Percentiles rank a stretch among this genome's conserved stretches.
Conservation (phyloP, 2,329 filamentous ascomycete genomes). For the Sphaerulina musiva region DNA sequence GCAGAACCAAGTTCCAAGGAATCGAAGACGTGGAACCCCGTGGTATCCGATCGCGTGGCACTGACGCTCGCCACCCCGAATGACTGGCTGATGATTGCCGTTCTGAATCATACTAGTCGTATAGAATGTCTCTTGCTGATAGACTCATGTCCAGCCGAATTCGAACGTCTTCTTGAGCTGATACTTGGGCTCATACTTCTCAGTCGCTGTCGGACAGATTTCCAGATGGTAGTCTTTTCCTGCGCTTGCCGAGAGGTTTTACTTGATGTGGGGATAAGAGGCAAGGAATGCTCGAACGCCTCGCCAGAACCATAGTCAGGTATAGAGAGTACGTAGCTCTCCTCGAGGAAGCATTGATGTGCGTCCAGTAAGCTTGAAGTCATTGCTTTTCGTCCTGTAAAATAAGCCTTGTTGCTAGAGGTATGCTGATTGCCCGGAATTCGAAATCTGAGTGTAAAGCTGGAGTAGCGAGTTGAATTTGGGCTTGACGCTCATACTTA, state of each 20-base stretch:
- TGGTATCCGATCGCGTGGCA: too few relatives aligned
- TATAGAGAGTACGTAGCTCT: constrained; percentile 8
- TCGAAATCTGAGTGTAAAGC: neutral
- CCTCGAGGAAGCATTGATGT: constrained; percentile 15
- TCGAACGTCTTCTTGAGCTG: constrained; percentile 3
- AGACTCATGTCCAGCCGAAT: constrained; percentile 1
- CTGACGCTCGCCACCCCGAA: too few relatives aligned
- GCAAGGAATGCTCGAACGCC: constrained; percentile 5
- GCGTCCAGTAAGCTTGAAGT: constrained; percentile 10
- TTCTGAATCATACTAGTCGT: neutral
- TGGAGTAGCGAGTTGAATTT: neutral
- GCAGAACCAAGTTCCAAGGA: too few relatives aligned
- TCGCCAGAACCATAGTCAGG: constrained; percentile 4
- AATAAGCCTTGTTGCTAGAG: neutral
- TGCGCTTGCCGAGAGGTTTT: constrained; percentile 1
- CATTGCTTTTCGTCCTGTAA: constrained; percentile 1
- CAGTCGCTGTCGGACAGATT: constrained; percentile 10
- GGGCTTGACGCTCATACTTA: constrained; percentile 1
- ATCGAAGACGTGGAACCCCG: too few relatives aligned
- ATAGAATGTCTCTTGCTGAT: constrained; percentile 3
- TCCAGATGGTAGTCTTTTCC: constrained; percentile 10
- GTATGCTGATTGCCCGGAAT: neutral
- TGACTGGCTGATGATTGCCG: neutral
- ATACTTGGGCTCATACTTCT: constrained; percentile 8
- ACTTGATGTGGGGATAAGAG: constrained; percentile 1